Percentiles rank a stretch among this genome's conserved stretches.
Conservation (phyloP, 2,329 filamentous ascomycete species). For the Colletotrichum cordylinicola region DNA sequence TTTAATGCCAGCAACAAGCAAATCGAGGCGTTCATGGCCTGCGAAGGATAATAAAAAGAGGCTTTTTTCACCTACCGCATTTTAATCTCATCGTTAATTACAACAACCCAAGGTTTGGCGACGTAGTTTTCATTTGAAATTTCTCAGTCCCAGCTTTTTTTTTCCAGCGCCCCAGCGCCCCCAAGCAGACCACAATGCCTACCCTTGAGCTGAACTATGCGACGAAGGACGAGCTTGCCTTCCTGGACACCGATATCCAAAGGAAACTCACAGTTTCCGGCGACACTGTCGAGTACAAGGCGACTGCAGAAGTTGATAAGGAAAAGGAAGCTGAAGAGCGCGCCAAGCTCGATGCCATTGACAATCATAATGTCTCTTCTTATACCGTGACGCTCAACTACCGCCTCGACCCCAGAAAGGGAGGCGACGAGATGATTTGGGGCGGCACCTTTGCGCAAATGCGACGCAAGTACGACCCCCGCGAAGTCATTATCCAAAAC, state of each 20-base stretch:
- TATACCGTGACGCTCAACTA: not conserved
- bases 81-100: fast-evolving
- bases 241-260: not conserved
- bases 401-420: not conserved
- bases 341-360: not conserved
- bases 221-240: not conserved
- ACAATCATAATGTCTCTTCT: not conserved
- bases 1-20: not conserved
- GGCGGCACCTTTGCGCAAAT: constrained; percentile 8
- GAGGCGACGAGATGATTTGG: constrained; percentile 4
- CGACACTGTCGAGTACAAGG: not conserved
- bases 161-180: not conserved
- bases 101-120: fast-evolving
- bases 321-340: not conserved
- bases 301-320: not conserved
- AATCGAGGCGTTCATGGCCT: not conserved
- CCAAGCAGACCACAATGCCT: not conserved
- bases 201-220: constrained; percentile 6
- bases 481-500: not conserved
- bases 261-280: not conserved
- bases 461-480: constrained; percentile 2
- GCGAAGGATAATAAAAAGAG: not conserved
- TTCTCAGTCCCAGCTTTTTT: not conserved
- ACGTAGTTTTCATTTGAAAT: not conserved
- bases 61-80: not conserved